These are phyloP conservation scores for Erysimum cheiranthoides DNA, from an alignment of 345 rosid species.

Conservation along the genomic window DNA sequence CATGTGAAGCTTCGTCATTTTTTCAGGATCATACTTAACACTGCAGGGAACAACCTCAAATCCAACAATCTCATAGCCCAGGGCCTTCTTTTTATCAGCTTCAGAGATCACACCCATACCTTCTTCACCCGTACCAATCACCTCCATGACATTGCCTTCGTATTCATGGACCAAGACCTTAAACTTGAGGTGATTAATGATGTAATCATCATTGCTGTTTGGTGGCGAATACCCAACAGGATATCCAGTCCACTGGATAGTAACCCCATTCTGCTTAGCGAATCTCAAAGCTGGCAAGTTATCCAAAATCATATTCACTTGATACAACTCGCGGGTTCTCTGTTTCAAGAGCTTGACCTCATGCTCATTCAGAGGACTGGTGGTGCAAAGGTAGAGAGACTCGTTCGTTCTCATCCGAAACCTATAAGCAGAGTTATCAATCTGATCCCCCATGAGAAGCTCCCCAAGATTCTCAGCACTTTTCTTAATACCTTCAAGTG, in stretches of 20 bases:
- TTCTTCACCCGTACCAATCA: slow-evolving; percentile 87
- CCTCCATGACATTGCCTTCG: slow-evolving; percentile 73
- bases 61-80: slow-evolving; percentile 83
- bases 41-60: slow-evolving; percentile 88
- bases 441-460: slow-evolving; percentile 92
- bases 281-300: slow-evolving; percentile 85
- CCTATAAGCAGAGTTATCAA: slow-evolving; percentile 81
- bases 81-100: slow-evolving; percentile 68
- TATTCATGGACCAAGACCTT: slow-evolving; percentile 78
- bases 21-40: slow-evolving; percentile 63
- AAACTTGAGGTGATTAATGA: slow-evolving; percentile 82
- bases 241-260: slow-evolving; percentile 86
- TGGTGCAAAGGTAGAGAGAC: slow-evolving; percentile 74
- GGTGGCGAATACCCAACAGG: slow-evolving; percentile 78
- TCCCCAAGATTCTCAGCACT: slow-evolving; percentile 94
- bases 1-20: slow-evolving; percentile 65
- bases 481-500: slow-evolving; percentile 62
- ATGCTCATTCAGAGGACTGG: slow-evolving; percentile 60
- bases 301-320: slow-evolving; percentile 87
- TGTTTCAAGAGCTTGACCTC: slow-evolving; percentile 89
- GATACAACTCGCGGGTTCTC: slow-evolving; percentile 81
- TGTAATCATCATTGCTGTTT: slow-evolving; percentile 74
- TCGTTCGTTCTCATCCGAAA: slow-evolving; percentile 75
- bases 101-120: slow-evolving; percentile 82
- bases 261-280: slow-evolving; percentile 69